Conservation (phyloP, 768 basidiomycete genomes). For the Podaxis carcinomalis region DNA sequence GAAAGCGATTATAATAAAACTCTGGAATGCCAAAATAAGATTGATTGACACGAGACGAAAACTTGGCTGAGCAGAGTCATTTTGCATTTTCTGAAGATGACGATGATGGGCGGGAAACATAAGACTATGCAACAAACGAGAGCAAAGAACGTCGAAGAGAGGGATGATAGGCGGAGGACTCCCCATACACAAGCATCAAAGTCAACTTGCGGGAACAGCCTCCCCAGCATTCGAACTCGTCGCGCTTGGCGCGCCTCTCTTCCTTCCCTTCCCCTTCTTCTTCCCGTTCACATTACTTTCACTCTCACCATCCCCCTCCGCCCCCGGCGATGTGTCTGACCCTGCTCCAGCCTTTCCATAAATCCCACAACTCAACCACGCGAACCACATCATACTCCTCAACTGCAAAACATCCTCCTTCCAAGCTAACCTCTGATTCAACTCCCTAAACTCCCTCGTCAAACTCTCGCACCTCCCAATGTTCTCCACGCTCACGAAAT, state of each 20-base stretch:
- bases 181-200: background rate
- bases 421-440: constrained; percentile 87
- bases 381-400: constrained; percentile 91
- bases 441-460: constrained; percentile 84
- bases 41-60: background rate
- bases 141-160: background rate
- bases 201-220: background rate
- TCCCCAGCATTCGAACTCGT: background rate
- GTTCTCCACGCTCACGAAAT: constrained; percentile 95
- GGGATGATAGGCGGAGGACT: background rate
- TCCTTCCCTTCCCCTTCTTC: constrained; percentile 1
- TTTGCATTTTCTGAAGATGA: background rate
- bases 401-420: constrained; percentile 93
- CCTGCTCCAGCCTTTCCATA: constrained; percentile 22
- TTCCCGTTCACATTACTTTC: background rate
- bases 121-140: background rate
- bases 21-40: background rate
- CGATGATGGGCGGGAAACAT: background rate
- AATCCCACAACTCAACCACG: constrained; percentile 69
- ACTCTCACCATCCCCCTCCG: background rate
- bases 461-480: constrained; percentile 80
- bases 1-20: background rate
- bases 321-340: background rate
- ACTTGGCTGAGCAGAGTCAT: background rate
- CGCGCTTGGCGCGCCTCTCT: background rate